Conservation (phyloP, 495 filamentous ascomycete species). For the Xylaria scruposa region DNA sequence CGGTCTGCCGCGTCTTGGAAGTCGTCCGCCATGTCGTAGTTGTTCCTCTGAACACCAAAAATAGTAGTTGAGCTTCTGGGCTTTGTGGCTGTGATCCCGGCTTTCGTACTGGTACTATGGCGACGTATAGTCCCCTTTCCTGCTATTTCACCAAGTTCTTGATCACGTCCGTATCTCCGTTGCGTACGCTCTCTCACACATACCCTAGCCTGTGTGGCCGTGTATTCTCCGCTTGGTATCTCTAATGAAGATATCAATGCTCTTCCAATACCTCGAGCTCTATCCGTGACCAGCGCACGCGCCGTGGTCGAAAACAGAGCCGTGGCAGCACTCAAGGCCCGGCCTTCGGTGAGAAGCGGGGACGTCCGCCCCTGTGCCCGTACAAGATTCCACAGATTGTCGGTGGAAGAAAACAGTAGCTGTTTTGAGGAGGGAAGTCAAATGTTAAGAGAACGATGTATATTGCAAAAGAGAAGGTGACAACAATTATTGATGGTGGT, state of each 20-base stretch:
- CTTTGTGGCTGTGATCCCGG: too few relatives aligned
- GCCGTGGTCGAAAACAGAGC: background rate
- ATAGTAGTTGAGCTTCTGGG: background rate
- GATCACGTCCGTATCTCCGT: background rate
- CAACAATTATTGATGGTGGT: background rate
- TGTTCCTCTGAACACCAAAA: background rate
- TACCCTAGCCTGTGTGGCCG: background rate
- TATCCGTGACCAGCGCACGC: background rate
- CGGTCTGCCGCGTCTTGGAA: slow-evolving; percentile 30
- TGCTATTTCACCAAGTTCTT: background rate
- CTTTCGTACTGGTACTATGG: background rate
- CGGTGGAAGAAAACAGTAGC: background rate
- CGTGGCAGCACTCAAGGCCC: background rate
- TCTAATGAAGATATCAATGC: background rate
- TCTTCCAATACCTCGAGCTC: background rate
- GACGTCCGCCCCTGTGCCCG: background rate
- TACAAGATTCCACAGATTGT: background rate
- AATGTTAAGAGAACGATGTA: background rate
- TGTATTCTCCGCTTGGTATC: background rate
- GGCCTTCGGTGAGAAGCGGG: background rate
- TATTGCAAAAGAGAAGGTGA: background rate
- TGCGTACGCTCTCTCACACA: background rate
- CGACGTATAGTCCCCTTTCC: background rate
- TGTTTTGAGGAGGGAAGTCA: background rate
- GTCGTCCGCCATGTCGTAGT: slow-evolving; percentile 25